A percentile compares a stretch with the other conserved stretches of the same genome.
Evolutionary conservation across 2,329 filamentous ascomycete genomes (phyloP).

Genomic region (Pyricularia pennisetigena): DNA sequence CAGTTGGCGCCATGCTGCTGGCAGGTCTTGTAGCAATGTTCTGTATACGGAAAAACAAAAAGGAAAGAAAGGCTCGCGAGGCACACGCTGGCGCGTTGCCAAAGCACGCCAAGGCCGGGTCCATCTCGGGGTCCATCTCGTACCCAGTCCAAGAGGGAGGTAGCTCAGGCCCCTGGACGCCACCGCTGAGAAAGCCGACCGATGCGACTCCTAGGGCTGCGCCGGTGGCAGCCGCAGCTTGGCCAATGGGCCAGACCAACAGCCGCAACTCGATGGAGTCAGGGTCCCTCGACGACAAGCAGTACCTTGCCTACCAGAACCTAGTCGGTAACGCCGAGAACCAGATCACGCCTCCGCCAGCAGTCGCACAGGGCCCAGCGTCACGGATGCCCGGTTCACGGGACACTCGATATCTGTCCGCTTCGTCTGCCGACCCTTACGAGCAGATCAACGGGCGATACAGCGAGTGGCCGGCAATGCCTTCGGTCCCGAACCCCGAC

Average conservation of each 20-base stretch:
- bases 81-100: not conserved
- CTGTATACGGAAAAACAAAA: not conserved
- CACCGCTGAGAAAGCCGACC: not conserved
- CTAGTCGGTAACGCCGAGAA: not conserved
- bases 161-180: not conserved
- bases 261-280: slow-evolving; percentile 1
- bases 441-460: not conserved
- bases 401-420: not conserved
- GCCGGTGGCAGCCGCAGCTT: not conserved
- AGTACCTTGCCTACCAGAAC: not conserved
- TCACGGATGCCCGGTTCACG: not conserved
- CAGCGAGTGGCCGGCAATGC: not conserved
- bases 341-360: not conserved
- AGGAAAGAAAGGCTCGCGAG: not conserved
- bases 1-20: not conserved
- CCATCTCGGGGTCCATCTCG: not conserved
- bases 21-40: not conserved
- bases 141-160: not conserved
- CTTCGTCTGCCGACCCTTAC: not conserved
- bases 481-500: not conserved
- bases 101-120: not conserved
- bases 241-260: not conserved
- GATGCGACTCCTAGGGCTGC: not conserved
- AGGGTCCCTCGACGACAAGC: not conserved
- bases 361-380: not conserved